Percentiles rank a stretch among this genome's conserved stretches.
phyloP scores from a whole-genome alignment of 768 basidiomycete species.

The Multifurca ochricompacta region DNA sequence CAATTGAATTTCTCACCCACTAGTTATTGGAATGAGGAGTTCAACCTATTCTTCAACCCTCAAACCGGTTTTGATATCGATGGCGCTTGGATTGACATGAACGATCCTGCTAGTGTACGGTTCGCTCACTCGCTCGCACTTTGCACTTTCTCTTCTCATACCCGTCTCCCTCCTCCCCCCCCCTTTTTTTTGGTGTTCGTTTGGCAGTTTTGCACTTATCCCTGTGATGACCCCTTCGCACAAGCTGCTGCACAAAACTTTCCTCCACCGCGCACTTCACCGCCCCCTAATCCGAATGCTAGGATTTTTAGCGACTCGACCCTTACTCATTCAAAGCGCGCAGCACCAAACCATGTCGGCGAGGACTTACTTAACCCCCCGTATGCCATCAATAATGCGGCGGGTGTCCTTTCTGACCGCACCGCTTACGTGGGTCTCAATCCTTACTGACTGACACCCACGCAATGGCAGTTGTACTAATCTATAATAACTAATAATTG shows the following conservation, averaged over 20 bases:
- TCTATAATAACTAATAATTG: no score
- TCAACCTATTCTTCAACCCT: conserved; percentile 46
- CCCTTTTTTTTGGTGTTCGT: no score
- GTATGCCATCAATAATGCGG: conserved; percentile 53
- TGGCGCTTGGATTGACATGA: conserved; percentile 73
- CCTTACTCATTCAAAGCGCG: conserved; percentile 24
- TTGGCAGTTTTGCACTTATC: conserved; percentile 51
- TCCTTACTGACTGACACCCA: background rate
- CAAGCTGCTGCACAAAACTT: conserved; percentile 45
- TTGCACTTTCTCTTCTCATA: background rate
- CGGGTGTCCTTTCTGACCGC: conserved; percentile 39
- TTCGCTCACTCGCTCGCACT: background rate
- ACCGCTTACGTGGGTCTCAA: conserved; percentile 45
- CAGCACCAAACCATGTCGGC: conserved; percentile 19
- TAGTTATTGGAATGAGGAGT: conserved; percentile 60
- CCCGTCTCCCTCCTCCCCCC: no score
- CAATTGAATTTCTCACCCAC: background rate
- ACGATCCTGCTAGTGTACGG: conserved; percentile 59
- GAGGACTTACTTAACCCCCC: conserved; percentile 43
- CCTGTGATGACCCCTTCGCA: conserved; percentile 52
- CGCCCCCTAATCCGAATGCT: conserved; percentile 44
- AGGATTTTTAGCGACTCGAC: conserved; percentile 39
- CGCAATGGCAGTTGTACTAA: no score
- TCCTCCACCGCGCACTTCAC: conserved; percentile 44
- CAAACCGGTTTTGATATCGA: conserved; percentile 54